Percentiles rank a stretch among this genome's conserved stretches.
phyloP scores from a whole-genome alignment of 352 stramenopile species.

The Phytophthora constricta region DNA sequence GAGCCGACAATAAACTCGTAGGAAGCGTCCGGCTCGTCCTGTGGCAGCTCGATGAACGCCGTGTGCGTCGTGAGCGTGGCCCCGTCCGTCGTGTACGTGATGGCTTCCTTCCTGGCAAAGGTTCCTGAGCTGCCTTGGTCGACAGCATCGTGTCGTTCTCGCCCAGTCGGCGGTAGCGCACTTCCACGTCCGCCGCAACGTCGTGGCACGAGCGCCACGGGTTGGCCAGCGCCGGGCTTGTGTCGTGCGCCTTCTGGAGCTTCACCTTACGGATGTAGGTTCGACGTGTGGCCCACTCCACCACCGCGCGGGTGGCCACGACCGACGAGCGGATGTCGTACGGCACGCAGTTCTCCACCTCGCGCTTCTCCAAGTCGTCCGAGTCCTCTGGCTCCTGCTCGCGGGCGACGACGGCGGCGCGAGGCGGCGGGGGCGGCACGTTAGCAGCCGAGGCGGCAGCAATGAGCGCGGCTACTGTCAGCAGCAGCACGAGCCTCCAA shows the following conservation, averaged over 20 bases:
- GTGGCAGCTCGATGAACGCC: constrained; percentile 58
- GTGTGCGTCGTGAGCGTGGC: constrained; percentile 74
- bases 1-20: constrained; percentile 85
- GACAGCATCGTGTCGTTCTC: constrained; percentile 37
- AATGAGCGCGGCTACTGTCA: neutral
- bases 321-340: constrained; percentile 80
- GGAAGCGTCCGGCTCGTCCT: constrained; percentile 10
- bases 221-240: constrained; percentile 32
- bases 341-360: constrained; percentile 87
- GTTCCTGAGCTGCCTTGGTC: constrained; percentile 18
- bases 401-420: constrained; percentile 26
- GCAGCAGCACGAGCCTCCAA: too few species aligned
- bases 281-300: constrained; percentile 77
- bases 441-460: neutral
- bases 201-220: constrained; percentile 79
- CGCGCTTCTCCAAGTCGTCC: constrained; percentile 74
- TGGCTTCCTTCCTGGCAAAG: constrained; percentile 48
- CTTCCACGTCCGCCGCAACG: constrained; percentile 56
- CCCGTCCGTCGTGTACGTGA: constrained; percentile 57
- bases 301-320: constrained; percentile 52
- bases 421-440: constrained; percentile 1
- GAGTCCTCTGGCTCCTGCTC: constrained; percentile 53
- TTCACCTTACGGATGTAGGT: constrained; percentile 77
- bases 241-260: constrained; percentile 50
- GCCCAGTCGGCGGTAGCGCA: constrained; percentile 57